Evolutionary conservation across 2,329 filamentous ascomycete species (phyloP), one percentile per base, ranked within the genome.

Genomic region (Verticillium klebahnii): DNA sequence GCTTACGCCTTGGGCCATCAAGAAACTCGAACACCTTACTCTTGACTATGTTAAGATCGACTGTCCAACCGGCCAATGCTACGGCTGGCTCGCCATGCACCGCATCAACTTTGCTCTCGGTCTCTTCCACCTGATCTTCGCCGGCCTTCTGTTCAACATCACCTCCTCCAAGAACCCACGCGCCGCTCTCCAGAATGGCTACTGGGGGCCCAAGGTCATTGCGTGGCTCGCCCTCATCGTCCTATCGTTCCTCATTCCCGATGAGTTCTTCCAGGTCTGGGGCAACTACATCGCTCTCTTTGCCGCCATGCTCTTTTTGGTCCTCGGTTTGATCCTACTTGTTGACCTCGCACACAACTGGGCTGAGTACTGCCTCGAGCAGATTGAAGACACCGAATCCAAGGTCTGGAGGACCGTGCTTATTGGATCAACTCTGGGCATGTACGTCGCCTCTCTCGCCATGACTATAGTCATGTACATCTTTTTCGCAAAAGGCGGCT

Each of bases 381-480:
- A 96, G 80, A 97, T 99, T 65, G 94, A 99, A 71, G 87, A 92
- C 39, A 90, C 86, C 56, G 93, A 97, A 72, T 97, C 93, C 5
- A 84, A 85, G 50, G 73, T 90, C 29, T 99, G 95, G 95, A 88
- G 93, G 64, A 86, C 86, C 32, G 80, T 98, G 62, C 85, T 99
- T 59, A 93, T 99, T 68, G 93, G 93, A 54, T 97, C 93, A 8
- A 97, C 95, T 0, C 77, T 98, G 62, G 85, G 89, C 75, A 99
- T 99, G 95, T 99, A 97, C 77, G 71, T 96, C 65, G 89, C 87
- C 45, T 96, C 93, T 17, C 80, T 98, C 59, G 92, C 89, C 68
- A 97, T 99, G 92, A 98, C 94, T 1, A 88, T 97, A 64, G 78
- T 99, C 71, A 96, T 97, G 88, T 99, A 98, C 81, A 85, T 96